Conservation (phyloP, 257 asterid species). For the Solanum bulbocastanum region DNA sequence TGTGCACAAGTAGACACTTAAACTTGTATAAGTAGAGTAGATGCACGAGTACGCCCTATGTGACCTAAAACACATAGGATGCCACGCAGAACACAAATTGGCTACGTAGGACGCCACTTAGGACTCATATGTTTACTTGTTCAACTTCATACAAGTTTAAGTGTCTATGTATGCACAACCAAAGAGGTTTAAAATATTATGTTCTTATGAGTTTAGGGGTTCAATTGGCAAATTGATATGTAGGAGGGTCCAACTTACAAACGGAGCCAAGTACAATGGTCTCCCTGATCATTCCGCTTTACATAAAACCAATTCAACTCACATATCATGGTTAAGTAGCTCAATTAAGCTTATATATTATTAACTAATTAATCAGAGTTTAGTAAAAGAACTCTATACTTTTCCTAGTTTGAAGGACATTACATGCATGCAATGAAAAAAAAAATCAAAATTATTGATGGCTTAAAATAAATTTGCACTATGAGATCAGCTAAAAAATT, state of each 20-base stretch:
- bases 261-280: background rate
- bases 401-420: background rate
- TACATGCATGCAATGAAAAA: background rate
- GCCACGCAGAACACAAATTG: background rate
- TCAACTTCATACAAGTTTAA: too few species aligned
- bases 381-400: background rate
- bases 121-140: background rate
- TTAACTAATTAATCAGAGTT: background rate
- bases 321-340: background rate
- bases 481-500: background rate
- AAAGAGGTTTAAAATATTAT: background rate
- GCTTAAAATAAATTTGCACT: background rate
- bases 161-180: background rate
- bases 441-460: background rate
- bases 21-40: too few species aligned
- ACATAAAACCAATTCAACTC: background rate
- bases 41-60: too few species aligned
- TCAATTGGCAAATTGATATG: background rate
- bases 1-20: too few species aligned
- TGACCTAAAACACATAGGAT: background rate
- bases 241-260: background rate
- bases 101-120: background rate
- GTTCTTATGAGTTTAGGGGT: background rate
- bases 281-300: background rate
- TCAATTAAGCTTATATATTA: background rate